Evolutionary conservation across 176 grass and related monocot genomes (phyloP).

Genomic region (Bolboschoenus planiculmis): DNA sequence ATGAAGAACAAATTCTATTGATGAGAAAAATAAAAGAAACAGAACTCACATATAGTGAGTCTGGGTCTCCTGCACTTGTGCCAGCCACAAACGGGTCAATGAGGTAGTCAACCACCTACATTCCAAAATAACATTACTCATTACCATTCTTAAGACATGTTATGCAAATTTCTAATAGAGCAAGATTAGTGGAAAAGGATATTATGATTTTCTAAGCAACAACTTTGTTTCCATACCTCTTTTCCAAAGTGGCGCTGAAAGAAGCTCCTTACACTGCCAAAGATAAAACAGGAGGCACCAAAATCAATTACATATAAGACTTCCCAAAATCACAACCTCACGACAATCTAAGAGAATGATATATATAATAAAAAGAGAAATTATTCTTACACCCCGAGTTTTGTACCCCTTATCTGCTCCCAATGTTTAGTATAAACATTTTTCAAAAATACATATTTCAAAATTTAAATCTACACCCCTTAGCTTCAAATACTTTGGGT

Average conservation of each 20-base stretch:
- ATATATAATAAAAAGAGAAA: too few relatives aligned
- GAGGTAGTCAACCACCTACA: slow-evolving; percentile 90
- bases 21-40: neutral
- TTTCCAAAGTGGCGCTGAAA: slow-evolving; percentile 90
- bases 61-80: slow-evolving; percentile 86
- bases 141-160: neutral
- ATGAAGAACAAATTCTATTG: neutral
- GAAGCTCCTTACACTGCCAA: slow-evolving; percentile 82
- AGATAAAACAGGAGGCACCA: neutral
- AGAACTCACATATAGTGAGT: slow-evolving; percentile 78
- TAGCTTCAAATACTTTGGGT: too few relatives aligned
- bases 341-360: slow-evolving; percentile 14
- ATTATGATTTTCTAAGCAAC: slow-evolving; percentile 14
- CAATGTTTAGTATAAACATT: too few relatives aligned
- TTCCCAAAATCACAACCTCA: neutral
- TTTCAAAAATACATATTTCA: too few relatives aligned
- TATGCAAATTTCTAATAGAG: slow-evolving; percentile 15
- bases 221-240: slow-evolving; percentile 39
- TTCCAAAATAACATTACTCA: slow-evolving; percentile 20
- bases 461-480: too few relatives aligned
- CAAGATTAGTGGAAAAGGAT: slow-evolving; percentile 9
- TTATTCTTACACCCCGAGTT: too few relatives aligned
- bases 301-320: slow-evolving; percentile 24
- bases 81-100: slow-evolving; percentile 98
- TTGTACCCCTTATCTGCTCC: too few relatives aligned